Evolutionary conservation across 768 basidiomycete genomes (phyloP).

Genomic region (Chalciporus piperatus): DNA sequence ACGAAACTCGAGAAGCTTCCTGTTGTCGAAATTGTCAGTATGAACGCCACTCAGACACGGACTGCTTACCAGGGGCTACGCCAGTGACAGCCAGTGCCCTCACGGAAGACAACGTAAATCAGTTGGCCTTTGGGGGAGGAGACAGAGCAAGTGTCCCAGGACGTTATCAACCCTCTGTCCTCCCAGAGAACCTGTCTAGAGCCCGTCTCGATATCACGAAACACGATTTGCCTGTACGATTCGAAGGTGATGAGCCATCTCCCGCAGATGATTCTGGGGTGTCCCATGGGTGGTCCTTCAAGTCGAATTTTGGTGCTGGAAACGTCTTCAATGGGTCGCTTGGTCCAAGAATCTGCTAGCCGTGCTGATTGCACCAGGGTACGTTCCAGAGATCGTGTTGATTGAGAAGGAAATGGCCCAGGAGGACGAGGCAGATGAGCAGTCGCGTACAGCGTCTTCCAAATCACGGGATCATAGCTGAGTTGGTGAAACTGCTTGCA

Average conservation of each 20-base stretch:
- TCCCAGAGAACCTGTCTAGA: slow-evolving; percentile 4
- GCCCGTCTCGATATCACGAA: background rate
- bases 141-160: slow-evolving; percentile 2
- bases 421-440: slow-evolving; percentile 3
- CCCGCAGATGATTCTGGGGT: slow-evolving; percentile 2
- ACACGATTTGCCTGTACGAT: background rate
- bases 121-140: background rate
- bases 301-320: slow-evolving; percentile 1
- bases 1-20: slow-evolving; percentile 2
- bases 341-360: slow-evolving; percentile 6
- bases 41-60: background rate
- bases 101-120: background rate
- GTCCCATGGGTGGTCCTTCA: background rate
- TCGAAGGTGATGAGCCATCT: slow-evolving; percentile 8
- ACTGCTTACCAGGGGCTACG: background rate
- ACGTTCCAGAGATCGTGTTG: slow-evolving; percentile 6
- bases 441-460: slow-evolving; percentile 6
- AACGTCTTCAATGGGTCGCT: slow-evolving; percentile 2
- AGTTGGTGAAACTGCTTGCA: slow-evolving; percentile 5
- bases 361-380: slow-evolving; percentile 2
- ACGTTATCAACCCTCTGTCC: background rate
- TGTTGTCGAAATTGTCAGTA: background rate
- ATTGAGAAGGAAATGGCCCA: slow-evolving; percentile 8
- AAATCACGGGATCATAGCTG: background rate
- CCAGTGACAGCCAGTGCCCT: background rate